Conservation (phyloP, 176 grass and related monocot species). For the Phoenix roebelenii region DNA sequence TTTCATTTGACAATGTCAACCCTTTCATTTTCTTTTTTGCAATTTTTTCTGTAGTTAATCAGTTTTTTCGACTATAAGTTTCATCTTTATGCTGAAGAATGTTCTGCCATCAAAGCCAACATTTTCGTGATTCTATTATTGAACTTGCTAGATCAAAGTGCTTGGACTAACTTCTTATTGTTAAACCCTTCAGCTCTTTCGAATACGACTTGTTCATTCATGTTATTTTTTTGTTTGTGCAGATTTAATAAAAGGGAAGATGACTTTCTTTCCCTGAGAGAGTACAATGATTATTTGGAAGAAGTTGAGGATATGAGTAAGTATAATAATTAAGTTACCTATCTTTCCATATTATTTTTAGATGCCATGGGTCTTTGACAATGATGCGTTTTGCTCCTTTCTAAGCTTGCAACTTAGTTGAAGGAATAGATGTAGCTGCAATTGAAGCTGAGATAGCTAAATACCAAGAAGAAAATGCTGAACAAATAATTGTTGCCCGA, state of each 20-base stretch:
- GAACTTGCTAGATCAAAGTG: background rate
- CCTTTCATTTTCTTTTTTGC: too few relatives aligned
- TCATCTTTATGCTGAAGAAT: too few relatives aligned
- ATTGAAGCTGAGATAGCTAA: constrained; percentile 73
- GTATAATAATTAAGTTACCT: background rate
- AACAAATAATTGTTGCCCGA: constrained; percentile 60
- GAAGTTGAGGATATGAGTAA: constrained; percentile 96
- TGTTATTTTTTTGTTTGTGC: background rate
- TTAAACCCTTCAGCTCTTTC: background rate
- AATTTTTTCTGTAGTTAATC: too few relatives aligned
- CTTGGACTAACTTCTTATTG: background rate
- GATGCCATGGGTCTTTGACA: background rate
- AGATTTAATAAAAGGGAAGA: constrained; percentile 90
- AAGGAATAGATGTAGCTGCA: constrained; percentile 58
- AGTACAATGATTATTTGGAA: constrained; percentile 96
- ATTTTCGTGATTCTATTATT: too few relatives aligned
- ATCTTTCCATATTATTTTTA: too few relatives aligned
- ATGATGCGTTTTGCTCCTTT: background rate
- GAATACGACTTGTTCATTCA: background rate
- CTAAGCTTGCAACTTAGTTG: constrained; percentile 66
- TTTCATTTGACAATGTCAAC: too few relatives aligned
- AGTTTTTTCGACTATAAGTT: too few relatives aligned
- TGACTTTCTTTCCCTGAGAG: constrained; percentile 64
- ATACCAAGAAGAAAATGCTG: constrained; percentile 66
- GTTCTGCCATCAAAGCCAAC: too few relatives aligned